Base-by-base conservation (phyloP, 2,329 filamentous ascomycete species). In the Aspergillus cejpii region DNA sequence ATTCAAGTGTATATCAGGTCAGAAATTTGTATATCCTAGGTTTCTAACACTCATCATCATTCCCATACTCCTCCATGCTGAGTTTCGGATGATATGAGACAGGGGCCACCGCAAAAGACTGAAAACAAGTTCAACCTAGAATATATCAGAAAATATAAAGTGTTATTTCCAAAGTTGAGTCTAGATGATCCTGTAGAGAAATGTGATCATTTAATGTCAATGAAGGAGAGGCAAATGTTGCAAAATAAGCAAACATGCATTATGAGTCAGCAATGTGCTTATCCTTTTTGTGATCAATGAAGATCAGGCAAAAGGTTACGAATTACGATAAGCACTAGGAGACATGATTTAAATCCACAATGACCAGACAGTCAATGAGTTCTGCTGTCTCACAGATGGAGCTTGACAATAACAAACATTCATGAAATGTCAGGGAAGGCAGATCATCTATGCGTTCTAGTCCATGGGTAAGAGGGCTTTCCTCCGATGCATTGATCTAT, bases 361-460 rank as follows among this genome's bases (percentile, higher is more conserved):
- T 34, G 31, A 12, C 28, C 14, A 31, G 5, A 4, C 15, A 10
- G 5, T 17, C 4, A 19, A 34, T 5, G 8, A 3, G 3, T 11
- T 34, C 15, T 17, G 15, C 15, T n/a, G 14, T 34, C 10, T 34
- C 17, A 34, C 31, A 34, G 12, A 53, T 50, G 48, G 47, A 44
- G 5, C 33, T 43, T 11, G 20, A 44, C 46, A 39, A 33, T 33
- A 26, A 45, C 38, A 33, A 36, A 12, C 43, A 19, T 8, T 34
- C 15, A 34, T 19, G 10, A 28, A 24, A 27, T 26, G 21, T 34
- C 45, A 26, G 47, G 46, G 3, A 56, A 59, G 45, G 65, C 71
- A 23, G 68, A 77, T 43, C 79, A 83, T 59, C 71, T 82, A 24
- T 78, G 76, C 50, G 76, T 82, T n/a, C 68, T 83, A 11, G 73